These are phyloP conservation scores for Neonectria neomacrospora DNA, from an alignment of 2,329 filamentous ascomycete genomes.

Conservation along the genomic window DNA sequence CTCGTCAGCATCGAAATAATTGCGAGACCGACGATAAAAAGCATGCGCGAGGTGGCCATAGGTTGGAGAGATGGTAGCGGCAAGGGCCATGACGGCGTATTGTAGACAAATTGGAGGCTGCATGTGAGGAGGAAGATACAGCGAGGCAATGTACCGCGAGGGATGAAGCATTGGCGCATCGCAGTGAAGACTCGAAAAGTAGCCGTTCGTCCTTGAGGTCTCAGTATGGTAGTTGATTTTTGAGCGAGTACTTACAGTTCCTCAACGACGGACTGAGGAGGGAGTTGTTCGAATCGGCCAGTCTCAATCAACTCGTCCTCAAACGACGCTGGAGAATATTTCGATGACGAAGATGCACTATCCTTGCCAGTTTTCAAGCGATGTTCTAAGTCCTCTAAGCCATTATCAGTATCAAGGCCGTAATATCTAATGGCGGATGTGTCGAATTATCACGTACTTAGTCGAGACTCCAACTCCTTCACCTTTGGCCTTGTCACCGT, in stretches of 20 bases:
- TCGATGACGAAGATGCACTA: slow-evolving; percentile 32
- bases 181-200: slow-evolving; percentile 30
- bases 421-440: not conserved
- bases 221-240: not conserved
- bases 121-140: slow-evolving; percentile 41
- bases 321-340: slow-evolving; percentile 17
- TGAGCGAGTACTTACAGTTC: slow-evolving; percentile 41
- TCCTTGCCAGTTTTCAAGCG: slow-evolving; percentile 35
- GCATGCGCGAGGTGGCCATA: slow-evolving; percentile 32
- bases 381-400: slow-evolving; percentile 39
- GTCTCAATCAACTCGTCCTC: slow-evolving; percentile 38
- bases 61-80: slow-evolving; percentile 24
- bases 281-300: slow-evolving; percentile 47
- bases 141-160: slow-evolving; percentile 37
- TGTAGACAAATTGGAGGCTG: slow-evolving; percentile 43
- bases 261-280: slow-evolving; percentile 41
- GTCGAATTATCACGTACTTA: slow-evolving; percentile 33
- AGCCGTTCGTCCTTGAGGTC: slow-evolving; percentile 32
- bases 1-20: slow-evolving; percentile 41
- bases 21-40: slow-evolving; percentile 37
- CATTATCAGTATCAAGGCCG: slow-evolving; percentile 7
- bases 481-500: slow-evolving; percentile 42
- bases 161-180: slow-evolving; percentile 36
- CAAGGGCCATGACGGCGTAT: slow-evolving; percentile 38
- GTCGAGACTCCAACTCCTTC: slow-evolving; percentile 42